Evolutionary conservation across 768 basidiomycete genomes (phyloP).

Genomic region (Termitomyces sp.): DNA sequence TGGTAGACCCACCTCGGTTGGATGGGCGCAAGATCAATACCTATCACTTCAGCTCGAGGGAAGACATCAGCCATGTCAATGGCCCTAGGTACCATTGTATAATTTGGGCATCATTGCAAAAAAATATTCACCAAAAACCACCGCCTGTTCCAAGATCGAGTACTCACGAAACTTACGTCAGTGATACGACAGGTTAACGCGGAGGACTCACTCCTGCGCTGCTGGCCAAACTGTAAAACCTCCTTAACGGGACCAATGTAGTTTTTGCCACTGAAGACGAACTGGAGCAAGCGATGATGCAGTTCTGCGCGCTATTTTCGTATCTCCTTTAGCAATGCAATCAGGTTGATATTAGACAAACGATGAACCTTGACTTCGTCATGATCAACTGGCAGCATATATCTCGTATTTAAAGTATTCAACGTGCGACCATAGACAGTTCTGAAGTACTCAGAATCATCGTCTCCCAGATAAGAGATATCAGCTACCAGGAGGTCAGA

Average conservation of each 20-base stretch:
- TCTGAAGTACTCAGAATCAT: conserved; percentile 51
- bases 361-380: conserved; percentile 50
- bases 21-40: conserved; percentile 67
- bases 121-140: not conserved
- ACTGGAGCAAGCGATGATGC: conserved; percentile 61
- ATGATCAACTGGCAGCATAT: conserved; percentile 61
- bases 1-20: conserved; percentile 50
- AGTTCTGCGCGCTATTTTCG: conserved; percentile 49
- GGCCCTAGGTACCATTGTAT: conserved; percentile 38
- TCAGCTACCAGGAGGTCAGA: conserved; percentile 11
- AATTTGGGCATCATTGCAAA: not conserved
- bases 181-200: not conserved
- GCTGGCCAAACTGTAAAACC: conserved; percentile 45
- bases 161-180: not conserved
- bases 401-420: conserved; percentile 48
- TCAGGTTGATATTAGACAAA: not conserved
- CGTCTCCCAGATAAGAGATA: conserved; percentile 24
- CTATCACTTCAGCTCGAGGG: conserved; percentile 58
- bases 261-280: conserved; percentile 56
- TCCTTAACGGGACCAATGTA: conserved; percentile 62
- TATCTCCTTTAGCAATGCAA: conserved; percentile 1
- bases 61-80: conserved; percentile 73
- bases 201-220: conserved; percentile 8
- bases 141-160: not conserved
- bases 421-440: conserved; percentile 45